Evolutionary conservation across 2,329 filamentous ascomycete species (phyloP).

Genomic region (Diaporthe capsici): DNA sequence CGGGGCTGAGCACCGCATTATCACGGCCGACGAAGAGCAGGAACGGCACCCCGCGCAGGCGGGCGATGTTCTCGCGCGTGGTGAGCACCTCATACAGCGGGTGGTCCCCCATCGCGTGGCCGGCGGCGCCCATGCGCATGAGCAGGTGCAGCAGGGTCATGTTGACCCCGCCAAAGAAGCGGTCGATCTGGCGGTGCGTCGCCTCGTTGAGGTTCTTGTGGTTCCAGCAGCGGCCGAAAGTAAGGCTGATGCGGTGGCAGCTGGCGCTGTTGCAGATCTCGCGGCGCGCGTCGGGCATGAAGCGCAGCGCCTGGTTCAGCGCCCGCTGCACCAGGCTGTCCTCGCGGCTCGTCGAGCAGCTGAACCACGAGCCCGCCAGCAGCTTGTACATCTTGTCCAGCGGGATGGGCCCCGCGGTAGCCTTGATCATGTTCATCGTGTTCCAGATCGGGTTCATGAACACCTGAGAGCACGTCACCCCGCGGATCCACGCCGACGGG

Average conservation of each 20-base stretch:
- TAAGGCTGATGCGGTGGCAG: constrained; percentile 72
- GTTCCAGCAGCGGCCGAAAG: constrained; percentile 76
- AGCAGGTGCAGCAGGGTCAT: constrained; percentile 71
- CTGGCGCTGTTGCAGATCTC: constrained; percentile 74
- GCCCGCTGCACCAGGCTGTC: constrained; percentile 64
- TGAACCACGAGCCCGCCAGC: constrained; percentile 68
- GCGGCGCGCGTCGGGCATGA: constrained; percentile 66
- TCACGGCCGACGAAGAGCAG: constrained; percentile 69
- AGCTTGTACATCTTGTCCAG: constrained; percentile 64
- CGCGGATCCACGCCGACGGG: constrained; percentile 68
- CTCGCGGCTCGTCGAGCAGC: constrained; percentile 61
- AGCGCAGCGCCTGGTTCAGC: constrained; percentile 69
- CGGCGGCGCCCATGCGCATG: constrained; percentile 67
- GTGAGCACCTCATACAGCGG: constrained; percentile 63
- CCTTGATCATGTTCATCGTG: constrained; percentile 69
- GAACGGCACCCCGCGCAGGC: constrained; percentile 67
- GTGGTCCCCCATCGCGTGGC: constrained; percentile 66
- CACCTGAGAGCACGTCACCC: constrained; percentile 72
- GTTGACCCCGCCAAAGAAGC: constrained; percentile 74
- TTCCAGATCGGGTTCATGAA: constrained; percentile 75
- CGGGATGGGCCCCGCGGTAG: constrained; percentile 60
- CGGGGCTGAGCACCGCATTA: constrained; percentile 69
- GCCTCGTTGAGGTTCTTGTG: constrained; percentile 76
- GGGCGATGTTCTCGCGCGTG: constrained; percentile 62
- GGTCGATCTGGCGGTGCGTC: constrained; percentile 73